These are phyloP conservation scores for Dionaea muscipula DNA, from an alignment of 179 eudicot genomes.

Conservation along the genomic window DNA sequence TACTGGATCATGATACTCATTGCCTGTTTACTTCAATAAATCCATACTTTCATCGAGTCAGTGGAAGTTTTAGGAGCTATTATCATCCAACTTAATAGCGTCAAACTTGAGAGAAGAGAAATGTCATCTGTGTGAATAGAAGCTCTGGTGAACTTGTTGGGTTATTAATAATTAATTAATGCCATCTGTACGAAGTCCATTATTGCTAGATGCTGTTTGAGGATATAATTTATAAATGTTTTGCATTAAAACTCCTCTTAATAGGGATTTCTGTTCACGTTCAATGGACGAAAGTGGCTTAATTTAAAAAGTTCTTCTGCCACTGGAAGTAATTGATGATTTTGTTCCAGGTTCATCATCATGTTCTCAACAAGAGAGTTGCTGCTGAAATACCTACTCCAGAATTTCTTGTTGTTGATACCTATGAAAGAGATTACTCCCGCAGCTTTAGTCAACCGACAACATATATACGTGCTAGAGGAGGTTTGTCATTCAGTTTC, in stretches of 20 bases:
- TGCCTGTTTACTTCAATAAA: too few relatives aligned
- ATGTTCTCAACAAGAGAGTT: conserved; percentile 48
- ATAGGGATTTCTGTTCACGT: neutral
- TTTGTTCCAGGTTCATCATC: conserved; percentile 36
- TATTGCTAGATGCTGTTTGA: too few relatives aligned
- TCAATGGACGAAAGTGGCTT: neutral
- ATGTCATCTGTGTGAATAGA: too few relatives aligned
- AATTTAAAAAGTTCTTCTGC: neutral
- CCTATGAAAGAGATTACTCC: conserved; percentile 77
- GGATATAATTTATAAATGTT: too few relatives aligned
- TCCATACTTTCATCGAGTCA: too few relatives aligned
- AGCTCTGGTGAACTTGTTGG: too few relatives aligned
- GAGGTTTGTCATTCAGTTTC: conserved; percentile 39
- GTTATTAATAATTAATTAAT: too few relatives aligned
- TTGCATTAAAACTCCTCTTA: neutral
- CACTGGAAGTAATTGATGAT: neutral
- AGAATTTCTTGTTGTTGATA: conserved; percentile 54
- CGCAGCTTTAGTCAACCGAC: conserved; percentile 56
- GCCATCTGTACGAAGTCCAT: too few relatives aligned
- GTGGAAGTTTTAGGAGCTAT: too few relatives aligned
- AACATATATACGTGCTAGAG: conserved; percentile 82
- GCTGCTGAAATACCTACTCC: conserved; percentile 79
- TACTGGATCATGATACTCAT: too few relatives aligned
- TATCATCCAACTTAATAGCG: too few relatives aligned
- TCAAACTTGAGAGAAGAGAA: too few relatives aligned